Evolutionary conservation across 1,284 basidiomycete genomes (phyloP).

Genomic region (Cutaneotrichosporon sp.): DNA sequence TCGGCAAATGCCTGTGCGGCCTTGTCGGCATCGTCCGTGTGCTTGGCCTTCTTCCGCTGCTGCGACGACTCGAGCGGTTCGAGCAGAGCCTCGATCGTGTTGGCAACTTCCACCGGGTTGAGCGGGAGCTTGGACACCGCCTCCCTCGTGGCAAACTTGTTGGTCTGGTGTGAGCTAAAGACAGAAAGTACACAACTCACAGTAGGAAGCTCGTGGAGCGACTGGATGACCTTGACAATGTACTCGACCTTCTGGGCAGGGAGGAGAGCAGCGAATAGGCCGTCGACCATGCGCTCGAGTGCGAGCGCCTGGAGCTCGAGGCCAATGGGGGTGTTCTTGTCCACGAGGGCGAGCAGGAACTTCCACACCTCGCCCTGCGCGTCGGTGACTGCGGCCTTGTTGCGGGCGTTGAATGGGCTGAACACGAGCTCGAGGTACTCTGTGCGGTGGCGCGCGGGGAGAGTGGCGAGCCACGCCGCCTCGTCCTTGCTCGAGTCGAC

Average conservation of each 20-base stretch:
- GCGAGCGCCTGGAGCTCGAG: constrained; percentile 20
- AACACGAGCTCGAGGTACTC: constrained; percentile 28
- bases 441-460: constrained; percentile 9
- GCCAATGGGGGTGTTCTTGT: neutral
- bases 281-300: constrained; percentile 28
- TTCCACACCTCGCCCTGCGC: constrained; percentile 22
- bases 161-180: constrained; percentile 14
- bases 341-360: constrained; percentile 19
- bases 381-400: constrained; percentile 21
- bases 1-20: constrained; percentile 49
- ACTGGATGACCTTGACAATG: constrained; percentile 26
- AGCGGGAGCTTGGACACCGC: constrained; percentile 27
- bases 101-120: constrained; percentile 21
- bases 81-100: constrained; percentile 23
- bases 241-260: constrained; percentile 27
- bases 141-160: constrained; percentile 25
- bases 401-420: constrained; percentile 18
- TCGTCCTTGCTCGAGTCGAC: constrained; percentile 28
- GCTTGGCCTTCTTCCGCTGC: constrained; percentile 31
- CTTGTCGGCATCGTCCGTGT: constrained; percentile 23
- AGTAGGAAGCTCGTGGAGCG: constrained; percentile 25
- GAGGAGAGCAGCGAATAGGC: constrained; percentile 32
- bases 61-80: constrained; percentile 30
- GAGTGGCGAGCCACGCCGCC: constrained; percentile 24
- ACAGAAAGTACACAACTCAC: neutral